Conservation (phyloP, 2,329 filamentous ascomycete species). For the Didymella exigua region DNA sequence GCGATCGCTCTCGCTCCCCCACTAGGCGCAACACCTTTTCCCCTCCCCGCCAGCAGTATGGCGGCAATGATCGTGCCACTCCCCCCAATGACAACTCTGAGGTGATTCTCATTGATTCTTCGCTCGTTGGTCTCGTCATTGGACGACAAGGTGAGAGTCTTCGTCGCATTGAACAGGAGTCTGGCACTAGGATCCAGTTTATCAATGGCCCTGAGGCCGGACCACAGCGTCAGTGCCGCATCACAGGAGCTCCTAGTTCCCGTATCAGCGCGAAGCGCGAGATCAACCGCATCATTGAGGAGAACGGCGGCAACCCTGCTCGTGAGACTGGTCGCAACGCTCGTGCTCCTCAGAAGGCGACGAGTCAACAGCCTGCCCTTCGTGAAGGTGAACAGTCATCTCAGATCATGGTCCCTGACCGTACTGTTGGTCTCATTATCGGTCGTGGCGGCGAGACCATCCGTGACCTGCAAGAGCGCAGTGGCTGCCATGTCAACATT, state of each 20-base stretch:
- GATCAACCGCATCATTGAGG: constrained; percentile 86
- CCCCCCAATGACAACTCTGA: constrained; percentile 74
- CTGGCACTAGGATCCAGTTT: constrained; percentile 85
- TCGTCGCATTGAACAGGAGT: constrained; percentile 81
- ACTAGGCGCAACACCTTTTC: constrained; percentile 66
- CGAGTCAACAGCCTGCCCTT: constrained; percentile 55
- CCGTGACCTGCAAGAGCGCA: constrained; percentile 86
- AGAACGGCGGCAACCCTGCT: constrained; percentile 67
- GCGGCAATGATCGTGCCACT: constrained; percentile 61
- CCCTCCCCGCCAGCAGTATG: constrained; percentile 58
- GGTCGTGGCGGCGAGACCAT: constrained; percentile 94
- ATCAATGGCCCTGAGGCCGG: constrained; percentile 76
- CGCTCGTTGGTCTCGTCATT: constrained; percentile 87
- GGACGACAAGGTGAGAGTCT: constrained; percentile 89
- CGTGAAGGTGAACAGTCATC: constrained; percentile 83
- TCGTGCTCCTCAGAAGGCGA: constrained; percentile 50
- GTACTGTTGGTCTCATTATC: constrained; percentile 90
- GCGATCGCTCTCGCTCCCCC: constrained; percentile 76
- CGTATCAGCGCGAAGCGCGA: constrained; percentile 79
- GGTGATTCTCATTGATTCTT: constrained; percentile 84
- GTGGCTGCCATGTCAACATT: constrained; percentile 95
- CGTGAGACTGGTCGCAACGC: constrained; percentile 47
- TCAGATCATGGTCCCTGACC: constrained; percentile 93
- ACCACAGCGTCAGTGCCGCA: constrained; percentile 81
- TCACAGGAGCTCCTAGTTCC: constrained; percentile 73